Evolutionary conservation across 2,329 filamentous ascomycete genomes (phyloP), one percentile per base, ranked within the genome.

Genomic region (Monosporascus sp.): DNA sequence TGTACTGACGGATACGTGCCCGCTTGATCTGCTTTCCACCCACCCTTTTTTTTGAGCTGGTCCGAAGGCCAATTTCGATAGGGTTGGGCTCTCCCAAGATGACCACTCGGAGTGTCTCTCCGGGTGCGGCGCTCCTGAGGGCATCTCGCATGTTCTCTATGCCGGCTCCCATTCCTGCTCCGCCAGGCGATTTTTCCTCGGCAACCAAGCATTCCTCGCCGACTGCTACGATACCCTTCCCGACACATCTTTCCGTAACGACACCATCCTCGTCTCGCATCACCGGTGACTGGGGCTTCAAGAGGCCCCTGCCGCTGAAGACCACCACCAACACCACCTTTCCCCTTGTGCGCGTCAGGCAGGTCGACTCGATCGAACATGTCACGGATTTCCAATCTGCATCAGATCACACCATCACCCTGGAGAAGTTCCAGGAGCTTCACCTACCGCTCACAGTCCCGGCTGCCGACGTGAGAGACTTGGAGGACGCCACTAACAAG

Each of bases 221-320:
- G 51, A 86, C 83, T 22, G 85, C 88, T 44, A 97, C 93, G 15
- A 78, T 82, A 55, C 81, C 83, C 31, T 88, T 87, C 71, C 93
- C 93, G n/a, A 90, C 85, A 50, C 82, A 88, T 68, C 89, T 94
- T 67, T 83, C 91, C 57, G 88, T 97, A 66, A 86, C 87, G 15
- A 92, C 90, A 0, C 87, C 90, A 6, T 74, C 80, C 45, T 79
- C 84, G 18, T 92, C 91, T 7, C 80, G 90, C 24, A 75, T 78
- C 41, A 83, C 83, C 65, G 93, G 93, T 37, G 93, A 97, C 66
- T 97, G 93, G 92, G 93, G 93, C 15, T 76, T 97, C 63, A 97
- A 97, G 75, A 80, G 93, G 52, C 79, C 90, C 1, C 77, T 97
- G 6, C 93, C 93, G 1, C 73, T 87, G 8, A 87, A 87, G 68